phyloP scores from a whole-genome alignment of 1,139 yeast genomes.

The Lodderomyces margitis region DNA sequence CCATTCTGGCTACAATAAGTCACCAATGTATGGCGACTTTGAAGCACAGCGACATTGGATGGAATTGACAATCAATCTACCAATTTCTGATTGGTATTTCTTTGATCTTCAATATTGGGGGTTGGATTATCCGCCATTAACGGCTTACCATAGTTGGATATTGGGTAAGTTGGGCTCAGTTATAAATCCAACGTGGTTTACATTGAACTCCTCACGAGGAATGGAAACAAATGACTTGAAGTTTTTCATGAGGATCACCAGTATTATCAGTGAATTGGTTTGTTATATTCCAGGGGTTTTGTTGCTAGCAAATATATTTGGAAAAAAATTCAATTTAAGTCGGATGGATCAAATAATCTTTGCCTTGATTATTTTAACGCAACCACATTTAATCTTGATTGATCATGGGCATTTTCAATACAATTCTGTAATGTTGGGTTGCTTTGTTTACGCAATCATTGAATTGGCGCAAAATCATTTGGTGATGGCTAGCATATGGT shows the following conservation, averaged over 20 bases:
- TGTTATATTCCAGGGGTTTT: slow-evolving; percentile 80
- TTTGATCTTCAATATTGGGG: slow-evolving; percentile 95
- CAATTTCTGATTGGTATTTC: slow-evolving; percentile 79
- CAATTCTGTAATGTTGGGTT: slow-evolving; percentile 91
- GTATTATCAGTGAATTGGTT: slow-evolving; percentile 68
- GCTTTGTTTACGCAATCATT: slow-evolving; percentile 65
- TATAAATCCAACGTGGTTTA: slow-evolving; percentile 73
- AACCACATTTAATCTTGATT: slow-evolving; percentile 77
- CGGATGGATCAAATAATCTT: slow-evolving; percentile 77
- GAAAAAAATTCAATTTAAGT: slow-evolving; percentile 50
- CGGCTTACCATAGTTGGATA: slow-evolving; percentile 88
- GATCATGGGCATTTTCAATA: slow-evolving; percentile 98
- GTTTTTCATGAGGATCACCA: slow-evolving; percentile 81
- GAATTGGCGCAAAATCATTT: slow-evolving; percentile 64
- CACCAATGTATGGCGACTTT: slow-evolving; percentile 91
- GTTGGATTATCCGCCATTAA: slow-evolving; percentile 93
- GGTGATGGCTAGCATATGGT: slow-evolving; percentile 72
- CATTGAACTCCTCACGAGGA: slow-evolving; percentile 70
- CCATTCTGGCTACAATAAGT: slow-evolving; percentile 66
- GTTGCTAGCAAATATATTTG: slow-evolving; percentile 64
- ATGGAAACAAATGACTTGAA: slow-evolving; percentile 64
- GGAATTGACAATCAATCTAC: slow-evolving; percentile 80
- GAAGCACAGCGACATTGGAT: slow-evolving; percentile 99
- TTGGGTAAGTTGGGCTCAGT: slow-evolving; percentile 70
- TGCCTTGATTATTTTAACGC: slow-evolving; percentile 71